Evolutionary conservation across 164 flowering plant genomes (phyloP).

Genomic region (Berberis thunbergii): DNA sequence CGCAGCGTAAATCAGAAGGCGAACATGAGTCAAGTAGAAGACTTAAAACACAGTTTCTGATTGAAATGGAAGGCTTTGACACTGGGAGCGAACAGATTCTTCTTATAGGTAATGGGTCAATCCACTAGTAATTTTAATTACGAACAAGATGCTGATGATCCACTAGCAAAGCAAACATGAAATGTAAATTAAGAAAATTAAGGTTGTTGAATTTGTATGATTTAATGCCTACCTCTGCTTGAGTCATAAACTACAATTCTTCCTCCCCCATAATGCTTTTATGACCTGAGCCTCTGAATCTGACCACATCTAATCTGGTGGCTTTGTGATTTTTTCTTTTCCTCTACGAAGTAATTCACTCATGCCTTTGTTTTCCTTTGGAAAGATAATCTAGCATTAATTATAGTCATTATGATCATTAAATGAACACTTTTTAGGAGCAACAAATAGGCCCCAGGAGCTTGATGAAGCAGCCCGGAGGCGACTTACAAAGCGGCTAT

Average conservation of each 20-base stretch:
- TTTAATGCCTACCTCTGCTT: background rate
- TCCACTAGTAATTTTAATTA: background rate
- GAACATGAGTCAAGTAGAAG: constrained; percentile 98
- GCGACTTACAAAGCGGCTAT: constrained; percentile 88
- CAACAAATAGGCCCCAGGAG: constrained; percentile 98
- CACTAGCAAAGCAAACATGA: no score
- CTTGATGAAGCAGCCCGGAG: constrained; percentile 99
- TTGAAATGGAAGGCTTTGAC: constrained; percentile 99
- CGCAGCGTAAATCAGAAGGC: constrained; percentile 98
- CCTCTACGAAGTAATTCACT: no score
- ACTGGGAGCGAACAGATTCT: constrained; percentile 92
- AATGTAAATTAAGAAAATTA: no score
- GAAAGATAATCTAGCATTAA: no score
- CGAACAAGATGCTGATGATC: background rate
- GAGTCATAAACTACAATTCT: background rate
- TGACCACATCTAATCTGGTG: no score
- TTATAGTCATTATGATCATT: background rate
- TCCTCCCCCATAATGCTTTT: background rate
- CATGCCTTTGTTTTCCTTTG: no score
- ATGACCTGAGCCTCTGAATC: no score
- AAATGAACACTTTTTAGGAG: constrained; percentile 43
- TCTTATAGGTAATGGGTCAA: constrained; percentile 57
- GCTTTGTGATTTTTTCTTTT: no score
- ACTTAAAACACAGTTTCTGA: constrained; percentile 94
- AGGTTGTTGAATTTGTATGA: background rate